Evolutionary conservation across 1,284 basidiomycete genomes (phyloP).

Genomic region (Puccinia triticina): DNA sequence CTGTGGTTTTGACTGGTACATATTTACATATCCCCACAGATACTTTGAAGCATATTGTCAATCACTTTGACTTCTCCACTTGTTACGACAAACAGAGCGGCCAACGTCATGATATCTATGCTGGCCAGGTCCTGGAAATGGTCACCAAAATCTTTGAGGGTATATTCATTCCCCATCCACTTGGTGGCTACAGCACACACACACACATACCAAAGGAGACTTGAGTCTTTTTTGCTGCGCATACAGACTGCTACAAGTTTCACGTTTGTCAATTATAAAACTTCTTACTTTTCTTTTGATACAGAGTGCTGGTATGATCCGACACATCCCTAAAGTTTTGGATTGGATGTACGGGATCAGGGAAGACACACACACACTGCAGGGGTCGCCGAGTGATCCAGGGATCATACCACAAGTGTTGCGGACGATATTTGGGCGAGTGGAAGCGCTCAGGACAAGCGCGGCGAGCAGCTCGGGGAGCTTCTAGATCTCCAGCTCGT

Average conservation of each 20-base stretch:
- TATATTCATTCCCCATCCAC: not conserved
- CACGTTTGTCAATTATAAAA: slow-evolving; percentile 28
- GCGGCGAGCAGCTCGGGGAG: not conserved
- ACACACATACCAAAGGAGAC: too few species aligned
- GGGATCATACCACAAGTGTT: slow-evolving; percentile 37
- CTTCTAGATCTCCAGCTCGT: slow-evolving; percentile 15
- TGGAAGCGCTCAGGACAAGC: not conserved
- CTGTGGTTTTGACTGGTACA: too few species aligned
- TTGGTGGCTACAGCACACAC: too few species aligned
- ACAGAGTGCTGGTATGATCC: not conserved
- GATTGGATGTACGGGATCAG: slow-evolving; percentile 50
- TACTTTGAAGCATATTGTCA: slow-evolving; percentile 37
- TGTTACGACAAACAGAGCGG: slow-evolving; percentile 34
- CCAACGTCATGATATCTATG: slow-evolving; percentile 48
- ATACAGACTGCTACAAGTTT: slow-evolving; percentile 44
- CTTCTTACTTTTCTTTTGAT: not conserved
- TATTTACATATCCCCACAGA: too few species aligned
- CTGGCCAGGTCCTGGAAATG: slow-evolving; percentile 21
- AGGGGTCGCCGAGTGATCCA: slow-evolving; percentile 38
- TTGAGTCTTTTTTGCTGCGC: too few species aligned
- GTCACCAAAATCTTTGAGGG: slow-evolving; percentile 33
- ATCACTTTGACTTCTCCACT: slow-evolving; percentile 45
- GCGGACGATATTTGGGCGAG: slow-evolving; percentile 24
- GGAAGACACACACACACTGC: slow-evolving; percentile 47
- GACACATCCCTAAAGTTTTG: slow-evolving; percentile 11